A percentile compares a stretch with the other conserved stretches of the same genome.
Evolutionary conservation across 2,329 filamentous ascomycete genomes (phyloP).

Genomic region (Pestalotiopsis sp.): DNA sequence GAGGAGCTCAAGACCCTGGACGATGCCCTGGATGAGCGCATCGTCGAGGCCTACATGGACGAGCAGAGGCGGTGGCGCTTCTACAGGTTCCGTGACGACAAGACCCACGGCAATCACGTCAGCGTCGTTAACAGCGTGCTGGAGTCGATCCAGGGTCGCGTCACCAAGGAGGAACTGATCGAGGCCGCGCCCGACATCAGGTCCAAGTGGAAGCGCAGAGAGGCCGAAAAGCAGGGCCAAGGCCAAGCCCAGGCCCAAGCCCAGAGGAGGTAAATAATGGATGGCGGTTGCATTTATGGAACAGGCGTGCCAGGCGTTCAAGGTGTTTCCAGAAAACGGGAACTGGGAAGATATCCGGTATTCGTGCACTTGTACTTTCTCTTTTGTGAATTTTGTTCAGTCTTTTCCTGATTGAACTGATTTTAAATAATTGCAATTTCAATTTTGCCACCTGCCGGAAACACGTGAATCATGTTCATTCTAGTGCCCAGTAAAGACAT

Average conservation of each 20-base stretch:
- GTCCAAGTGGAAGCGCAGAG: constrained; percentile 75
- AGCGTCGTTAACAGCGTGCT: constrained; percentile 83
- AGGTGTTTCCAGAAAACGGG: background rate
- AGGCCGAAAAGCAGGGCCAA: constrained; percentile 22
- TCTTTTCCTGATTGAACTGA: background rate
- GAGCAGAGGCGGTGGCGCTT: constrained; percentile 77
- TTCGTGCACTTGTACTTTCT: background rate
- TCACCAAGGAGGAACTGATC: constrained; percentile 81
- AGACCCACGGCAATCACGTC: constrained; percentile 87
- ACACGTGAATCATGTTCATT: too few species aligned
- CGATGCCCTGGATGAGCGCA: constrained; percentile 79
- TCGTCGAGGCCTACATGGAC: constrained; percentile 90
- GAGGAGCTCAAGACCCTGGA: constrained; percentile 73
- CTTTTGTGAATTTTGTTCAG: background rate
- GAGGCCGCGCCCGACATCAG: constrained; percentile 71
- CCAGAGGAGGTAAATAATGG: background rate
- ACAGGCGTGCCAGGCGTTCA: background rate
- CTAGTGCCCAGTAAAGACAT: too few species aligned
- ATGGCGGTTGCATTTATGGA: background rate
- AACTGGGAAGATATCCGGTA: constrained; percentile 3
- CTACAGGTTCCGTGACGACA: constrained; percentile 90
- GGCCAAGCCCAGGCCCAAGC: background rate
- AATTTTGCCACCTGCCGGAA: too few species aligned
- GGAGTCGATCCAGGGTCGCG: constrained; percentile 84
- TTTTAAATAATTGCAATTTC: too few species aligned